phyloP scores from a whole-genome alignment of 2,329 filamentous ascomycete genomes.

The Paracoccidioides lutzii region DNA sequence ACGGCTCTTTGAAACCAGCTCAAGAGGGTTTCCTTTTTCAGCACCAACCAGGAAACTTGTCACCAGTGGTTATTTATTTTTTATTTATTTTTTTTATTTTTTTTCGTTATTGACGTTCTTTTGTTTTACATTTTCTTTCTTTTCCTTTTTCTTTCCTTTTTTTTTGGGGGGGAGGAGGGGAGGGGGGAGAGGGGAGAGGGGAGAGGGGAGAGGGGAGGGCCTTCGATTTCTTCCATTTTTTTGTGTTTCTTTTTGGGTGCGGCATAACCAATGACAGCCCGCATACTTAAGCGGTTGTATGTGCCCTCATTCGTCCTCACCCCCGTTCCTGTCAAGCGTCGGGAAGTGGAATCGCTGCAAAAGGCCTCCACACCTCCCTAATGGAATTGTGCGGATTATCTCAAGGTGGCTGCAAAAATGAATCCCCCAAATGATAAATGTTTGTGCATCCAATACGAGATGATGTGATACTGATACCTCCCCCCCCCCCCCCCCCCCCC shows the following conservation, averaged over 20 bases:
- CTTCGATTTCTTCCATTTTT: no score
- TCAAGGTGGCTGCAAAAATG: background rate
- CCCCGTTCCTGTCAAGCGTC: constrained; percentile 1
- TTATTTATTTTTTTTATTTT: no score
- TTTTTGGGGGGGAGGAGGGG: no score
- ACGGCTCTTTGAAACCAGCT: background rate
- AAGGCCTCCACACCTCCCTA: constrained; percentile 2
- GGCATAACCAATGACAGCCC: constrained; percentile 1
- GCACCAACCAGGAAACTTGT: background rate
- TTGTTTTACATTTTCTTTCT: background rate
- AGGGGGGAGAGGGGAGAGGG: no score
- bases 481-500: no score
- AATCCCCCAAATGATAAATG: background rate
- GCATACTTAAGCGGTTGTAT: background rate
- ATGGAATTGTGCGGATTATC: constrained; percentile 1
- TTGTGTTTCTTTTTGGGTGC: background rate
- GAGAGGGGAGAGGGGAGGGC: no score
- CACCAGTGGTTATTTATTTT: no score
- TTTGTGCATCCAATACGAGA: constrained; percentile 1
- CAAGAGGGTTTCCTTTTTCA: background rate
- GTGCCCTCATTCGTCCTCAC: background rate
- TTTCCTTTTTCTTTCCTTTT: background rate
- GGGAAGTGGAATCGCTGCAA: constrained; percentile 3
- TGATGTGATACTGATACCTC: background rate
- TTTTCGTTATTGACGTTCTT: no score